Conservation (phyloP, 2,329 filamentous ascomycete species). For the Pseudonectria foliicola region DNA sequence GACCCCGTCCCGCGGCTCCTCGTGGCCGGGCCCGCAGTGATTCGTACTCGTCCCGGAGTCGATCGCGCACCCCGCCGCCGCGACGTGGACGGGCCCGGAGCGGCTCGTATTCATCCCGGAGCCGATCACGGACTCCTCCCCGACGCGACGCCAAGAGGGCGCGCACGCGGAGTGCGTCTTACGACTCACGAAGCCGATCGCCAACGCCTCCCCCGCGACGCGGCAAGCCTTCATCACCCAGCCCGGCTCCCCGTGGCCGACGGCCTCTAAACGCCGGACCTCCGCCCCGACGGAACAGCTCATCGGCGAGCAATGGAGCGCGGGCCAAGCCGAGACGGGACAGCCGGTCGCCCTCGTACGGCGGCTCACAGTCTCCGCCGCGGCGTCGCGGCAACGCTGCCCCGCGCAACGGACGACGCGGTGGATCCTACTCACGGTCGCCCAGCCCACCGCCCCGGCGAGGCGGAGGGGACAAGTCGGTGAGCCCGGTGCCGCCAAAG, state of each 20-base stretch:
- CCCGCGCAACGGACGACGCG: slow-evolving; percentile 14
- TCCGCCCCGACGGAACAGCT: slow-evolving; percentile 25
- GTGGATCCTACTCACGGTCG: slow-evolving; percentile 19
- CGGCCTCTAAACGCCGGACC: slow-evolving; percentile 12
- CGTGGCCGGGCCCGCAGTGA: slow-evolving; percentile 21
- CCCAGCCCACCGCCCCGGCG: slow-evolving; percentile 14
- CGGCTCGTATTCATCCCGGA: slow-evolving; percentile 25
- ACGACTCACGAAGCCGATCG: slow-evolving; percentile 15
- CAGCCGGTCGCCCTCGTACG: slow-evolving; percentile 27
- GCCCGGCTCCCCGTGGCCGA: slow-evolving; percentile 17
- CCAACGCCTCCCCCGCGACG: slow-evolving; percentile 14
- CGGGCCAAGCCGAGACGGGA: slow-evolving; percentile 16
- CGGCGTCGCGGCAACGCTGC: slow-evolving; percentile 14
- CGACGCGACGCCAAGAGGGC: slow-evolving; percentile 10
- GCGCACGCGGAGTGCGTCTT: slow-evolving; percentile 14
- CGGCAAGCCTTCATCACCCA: slow-evolving; percentile 18
- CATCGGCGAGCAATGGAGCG: slow-evolving; percentile 25
- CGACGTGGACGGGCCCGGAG: slow-evolving; percentile 20
- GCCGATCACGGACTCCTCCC: slow-evolving; percentile 23
- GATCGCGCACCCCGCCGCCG: slow-evolving; percentile 22
- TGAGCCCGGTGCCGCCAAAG: slow-evolving; percentile 22
- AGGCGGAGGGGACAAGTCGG: slow-evolving; percentile 9
- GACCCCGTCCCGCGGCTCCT: slow-evolving; percentile 24
- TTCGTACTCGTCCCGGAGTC: slow-evolving; percentile 27
- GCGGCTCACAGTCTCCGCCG: slow-evolving; percentile 23